phyloP scores from a whole-genome alignment of 1,139 yeast genomes.

The Suhomyces kunorum region DNA sequence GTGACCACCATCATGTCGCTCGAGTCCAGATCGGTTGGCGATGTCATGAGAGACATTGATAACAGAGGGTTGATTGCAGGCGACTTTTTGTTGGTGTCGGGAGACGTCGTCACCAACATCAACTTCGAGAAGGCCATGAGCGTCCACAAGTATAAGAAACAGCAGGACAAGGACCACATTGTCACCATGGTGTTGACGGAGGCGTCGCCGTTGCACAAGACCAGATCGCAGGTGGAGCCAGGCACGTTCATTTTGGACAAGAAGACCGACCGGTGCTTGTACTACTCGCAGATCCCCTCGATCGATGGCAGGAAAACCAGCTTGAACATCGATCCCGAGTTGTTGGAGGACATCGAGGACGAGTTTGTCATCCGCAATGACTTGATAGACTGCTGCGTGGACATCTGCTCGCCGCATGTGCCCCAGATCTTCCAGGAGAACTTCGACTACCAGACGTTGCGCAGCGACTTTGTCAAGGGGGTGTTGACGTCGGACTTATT shows the following conservation, averaged over 20 bases:
- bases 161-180: slow-evolving; percentile 82
- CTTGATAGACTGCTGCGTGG: slow-evolving; percentile 93
- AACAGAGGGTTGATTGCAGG: slow-evolving; percentile 85
- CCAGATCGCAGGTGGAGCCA: slow-evolving; percentile 76
- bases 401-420: slow-evolving; percentile 91
- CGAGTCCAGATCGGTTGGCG: slow-evolving; percentile 91
- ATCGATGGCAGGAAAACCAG: slow-evolving; percentile 53
- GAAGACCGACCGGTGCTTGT: slow-evolving; percentile 71
- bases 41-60: slow-evolving; percentile 94
- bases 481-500: slow-evolving; percentile 86
- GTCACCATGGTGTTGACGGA: slow-evolving; percentile 90
- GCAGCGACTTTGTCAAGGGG: slow-evolving; percentile 88
- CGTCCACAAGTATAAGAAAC: slow-evolving; percentile 70
- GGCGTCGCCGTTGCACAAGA: slow-evolving; percentile 83
- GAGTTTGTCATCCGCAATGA: slow-evolving; percentile 84
- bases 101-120: slow-evolving; percentile 91
- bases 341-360: slow-evolving; percentile 70
- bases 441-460: slow-evolving; percentile 85
- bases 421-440: slow-evolving; percentile 96
- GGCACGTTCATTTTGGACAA: slow-evolving; percentile 83
- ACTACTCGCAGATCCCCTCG: slow-evolving; percentile 75
- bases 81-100: slow-evolving; percentile 86
- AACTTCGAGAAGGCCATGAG: slow-evolving; percentile 74
- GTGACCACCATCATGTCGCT: slow-evolving; percentile 79
- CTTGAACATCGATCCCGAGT: slow-evolving; percentile 80